Base-by-base conservation (phyloP, 108 stramenopile species). In the Mayamaea pseudoterrestris region DNA sequence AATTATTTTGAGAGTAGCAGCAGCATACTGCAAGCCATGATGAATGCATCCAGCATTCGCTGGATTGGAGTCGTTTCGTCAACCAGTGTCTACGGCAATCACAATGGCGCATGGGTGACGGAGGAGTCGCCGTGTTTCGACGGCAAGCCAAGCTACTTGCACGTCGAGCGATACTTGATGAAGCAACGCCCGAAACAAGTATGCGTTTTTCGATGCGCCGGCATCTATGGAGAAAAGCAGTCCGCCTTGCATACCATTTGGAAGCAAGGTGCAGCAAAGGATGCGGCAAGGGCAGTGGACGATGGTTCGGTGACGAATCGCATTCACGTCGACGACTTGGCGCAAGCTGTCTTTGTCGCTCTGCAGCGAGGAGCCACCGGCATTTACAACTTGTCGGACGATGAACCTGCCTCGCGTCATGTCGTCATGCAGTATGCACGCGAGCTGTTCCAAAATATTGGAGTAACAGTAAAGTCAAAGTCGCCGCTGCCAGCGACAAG, bases 11-110 rank as follows among this genome's bases (percentile, higher is more conserved):
- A 31, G 4, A 39, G 57, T 9, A 25, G 27, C 23, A n/a, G n/a
- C n/a, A n/a, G n/a, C n/a, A n/a, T n/a, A n/a, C n/a, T n/a, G n/a
- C n/a, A n/a, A n/a, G n/a, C n/a, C n/a, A n/a, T n/a, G n/a, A n/a
- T n/a, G 8, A 5, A 39, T 3, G 27, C 54, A 11, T 36, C 55
- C 32, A 18, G 43, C 2, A 49, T 49, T 35, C 39, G 47, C 17
- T 74, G 73, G 66, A 41, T 80, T 5, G 86, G 78, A 20, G 54
- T 74, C 43, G 24, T 81, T 20, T 89, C 82, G 3, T 63, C 82
- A 12, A 83, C 82, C 5, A 78, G 76, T 0, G 81, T 89, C 1
- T 89, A 83, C 39, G 87, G 87, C n/a, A 64, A 89, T 76, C 78
- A 83, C 54, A 47, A 81, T 41, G 77, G 78, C 0, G 43, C 47